Base-by-base conservation (phyloP, 208 protist genomes). In the Trypanosoma brucei region DNA sequence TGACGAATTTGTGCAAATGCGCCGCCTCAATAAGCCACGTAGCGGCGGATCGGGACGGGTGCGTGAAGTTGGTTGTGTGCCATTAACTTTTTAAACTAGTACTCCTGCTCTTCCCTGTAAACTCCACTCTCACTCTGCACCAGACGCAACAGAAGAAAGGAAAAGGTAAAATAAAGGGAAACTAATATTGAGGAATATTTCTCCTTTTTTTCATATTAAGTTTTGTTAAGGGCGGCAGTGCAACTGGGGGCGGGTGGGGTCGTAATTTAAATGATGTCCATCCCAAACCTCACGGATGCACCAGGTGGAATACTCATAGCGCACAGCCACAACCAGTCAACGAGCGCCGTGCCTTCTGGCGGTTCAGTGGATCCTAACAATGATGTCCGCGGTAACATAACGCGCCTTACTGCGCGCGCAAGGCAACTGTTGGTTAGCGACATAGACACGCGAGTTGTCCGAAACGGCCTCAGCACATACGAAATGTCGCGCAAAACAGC, bases 361-460 rank as follows among this genome's bases (percentile, higher is more conserved):
- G 38, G 36, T 33, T 48, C 38, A 6, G 37, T 49, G 33, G 55
- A 66, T 40, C 35, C 56, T 6, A 54, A 36, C 7, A 44, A 79
- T 40, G 86, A 88, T 57, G 75, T 90, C 44, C 87, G 87, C 36
- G 76, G 74, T 11, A 84, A 73, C 13, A 74, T 93, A 31, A 72
- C 87, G 40, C 65, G 69, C 31, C 72, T 93, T 37, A 90, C 79
- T n/a, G 83, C 83, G 8, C 73, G 87, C 5, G 84, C 87, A 4
- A 78, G 80, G 40, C 75, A 82, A 35, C 74, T 90, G 33, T 71
- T 81, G 13, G 62, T 65, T 7, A 71, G 84, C 13, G 76, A 76
- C 39, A 74, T 64, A 37, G 69, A 71, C 31, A 69, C 71, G 44
- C 82, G 71, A 37, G 76, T 88, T n/a, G 70, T 84, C 52, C 77